phyloP scores from a whole-genome alignment of 164 flowering plant species.

The Litsea cubeba region DNA sequence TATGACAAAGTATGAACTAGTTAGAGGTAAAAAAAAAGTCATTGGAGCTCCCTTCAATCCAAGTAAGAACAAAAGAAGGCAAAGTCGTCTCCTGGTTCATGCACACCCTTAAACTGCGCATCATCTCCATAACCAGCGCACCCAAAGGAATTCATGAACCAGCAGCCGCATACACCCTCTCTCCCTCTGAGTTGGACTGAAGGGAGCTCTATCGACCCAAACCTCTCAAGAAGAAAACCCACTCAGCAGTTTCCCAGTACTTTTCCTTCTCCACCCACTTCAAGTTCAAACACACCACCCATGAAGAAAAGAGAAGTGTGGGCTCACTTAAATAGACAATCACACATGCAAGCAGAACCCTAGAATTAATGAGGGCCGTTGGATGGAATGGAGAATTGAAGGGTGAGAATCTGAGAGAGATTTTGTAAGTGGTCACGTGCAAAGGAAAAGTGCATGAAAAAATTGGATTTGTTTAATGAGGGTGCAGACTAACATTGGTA shows the following conservation, averaged over 20 bases:
- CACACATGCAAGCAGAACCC: neutral
- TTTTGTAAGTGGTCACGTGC: constrained; percentile 13
- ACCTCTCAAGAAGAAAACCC: neutral
- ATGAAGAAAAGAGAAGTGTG: neutral
- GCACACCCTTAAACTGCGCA: constrained; percentile 18
- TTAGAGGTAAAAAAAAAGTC: neutral
- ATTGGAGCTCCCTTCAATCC: constrained; percentile 33
- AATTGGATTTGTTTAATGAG: neutral
- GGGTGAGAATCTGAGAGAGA: constrained; percentile 13
- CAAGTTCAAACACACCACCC: neutral
- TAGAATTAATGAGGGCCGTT: constrained; percentile 5
- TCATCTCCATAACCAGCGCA: neutral
- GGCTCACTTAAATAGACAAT: neutral
- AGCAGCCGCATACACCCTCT: constrained; percentile 16
- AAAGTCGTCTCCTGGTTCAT: constrained; percentile 24
- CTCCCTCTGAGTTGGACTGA: constrained; percentile 17
- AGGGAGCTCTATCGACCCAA: constrained; percentile 19
- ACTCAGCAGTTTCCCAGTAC: too few species aligned
- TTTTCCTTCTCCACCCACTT: too few species aligned
- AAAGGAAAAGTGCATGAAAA: neutral
- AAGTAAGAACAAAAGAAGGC: constrained; percentile 21
- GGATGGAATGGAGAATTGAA: constrained; percentile 4
- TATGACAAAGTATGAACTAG: neutral
- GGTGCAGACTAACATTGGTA: constrained; percentile 2
- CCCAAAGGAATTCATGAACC: constrained; percentile 22